Percentiles rank a stretch among this genome's conserved stretches.
Evolutionary conservation across 1,139 yeast species (phyloP).

Genomic region (Magnusiomyces tetraspermus): DNA sequence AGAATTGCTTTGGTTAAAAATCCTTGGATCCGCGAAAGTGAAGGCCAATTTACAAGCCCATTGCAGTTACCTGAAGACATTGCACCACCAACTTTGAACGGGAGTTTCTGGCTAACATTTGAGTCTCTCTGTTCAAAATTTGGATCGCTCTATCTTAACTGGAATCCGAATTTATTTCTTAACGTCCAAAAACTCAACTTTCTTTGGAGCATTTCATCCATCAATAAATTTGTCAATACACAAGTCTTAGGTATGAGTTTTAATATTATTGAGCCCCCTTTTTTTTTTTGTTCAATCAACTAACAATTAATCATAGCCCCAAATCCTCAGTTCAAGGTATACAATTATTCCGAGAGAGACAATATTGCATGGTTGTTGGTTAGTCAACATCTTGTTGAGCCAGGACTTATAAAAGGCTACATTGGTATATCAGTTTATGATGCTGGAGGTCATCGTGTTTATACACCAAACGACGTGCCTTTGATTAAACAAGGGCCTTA

Average conservation of each 20-base stretch:
- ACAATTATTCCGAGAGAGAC: slow-evolving; percentile 30
- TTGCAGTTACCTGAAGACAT: slow-evolving; percentile 12
- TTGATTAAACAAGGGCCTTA: slow-evolving; percentile 21
- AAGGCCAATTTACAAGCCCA: slow-evolving; percentile 9
- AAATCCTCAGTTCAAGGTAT: slow-evolving; percentile 43
- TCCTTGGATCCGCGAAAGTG: slow-evolving; percentile 39
- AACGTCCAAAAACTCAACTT: slow-evolving; percentile 33
- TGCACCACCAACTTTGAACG: slow-evolving; percentile 14
- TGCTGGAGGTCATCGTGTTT: slow-evolving; percentile 15
- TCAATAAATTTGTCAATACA: slow-evolving; percentile 5
- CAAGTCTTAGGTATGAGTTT: slow-evolving; percentile 8
- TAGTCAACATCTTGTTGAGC: slow-evolving; percentile 27
- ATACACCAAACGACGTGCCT: slow-evolving; percentile 17
- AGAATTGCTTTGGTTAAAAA: slow-evolving; percentile 40
- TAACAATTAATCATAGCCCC: not conserved
- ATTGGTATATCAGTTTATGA: slow-evolving; percentile 23
- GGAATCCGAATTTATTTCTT: slow-evolving; percentile 44
- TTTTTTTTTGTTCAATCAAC: not conserved
- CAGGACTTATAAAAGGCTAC: slow-evolving; percentile 16
- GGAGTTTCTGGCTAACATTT: slow-evolving; percentile 30
- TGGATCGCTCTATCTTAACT: slow-evolving; percentile 53
- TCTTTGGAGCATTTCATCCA: slow-evolving; percentile 19
- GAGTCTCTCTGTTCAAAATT: slow-evolving; percentile 39
- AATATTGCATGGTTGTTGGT: slow-evolving; percentile 44
- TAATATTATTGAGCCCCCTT: slow-evolving; percentile 24